Evolutionary conservation across 805 yeast species (phyloP), one percentile per base, ranked within the genome.

Genomic region (Pachysolen tannophilus): DNA sequence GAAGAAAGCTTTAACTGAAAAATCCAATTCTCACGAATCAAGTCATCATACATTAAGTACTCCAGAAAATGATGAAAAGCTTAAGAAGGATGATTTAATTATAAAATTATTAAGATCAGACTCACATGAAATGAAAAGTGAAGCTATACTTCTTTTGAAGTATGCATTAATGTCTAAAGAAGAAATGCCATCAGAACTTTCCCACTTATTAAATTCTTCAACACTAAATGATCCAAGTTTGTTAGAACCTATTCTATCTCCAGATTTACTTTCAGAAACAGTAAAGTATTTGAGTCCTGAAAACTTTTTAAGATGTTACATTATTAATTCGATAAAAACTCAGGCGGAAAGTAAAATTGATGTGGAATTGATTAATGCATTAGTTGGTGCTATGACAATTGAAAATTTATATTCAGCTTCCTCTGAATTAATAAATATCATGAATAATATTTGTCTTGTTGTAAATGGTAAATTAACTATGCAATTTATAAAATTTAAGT

Each of bases 151-250:
- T 27, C 43, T 63, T 18, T 48, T 65, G 28, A 58, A 57, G 29
- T 59, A 53, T 42, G 67, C 70, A 1, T 50, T 65, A 4, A 45
- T 58, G 33, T 58, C 55, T 2, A 55, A 54, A 15, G 70, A 65
- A 32, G 57, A 52, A 9, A 37, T 61, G 18, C 47, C 65, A 1
- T 15, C 34, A 1, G 55, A 52, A 26, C 39, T 58, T 3, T 42
- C 40, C 18, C 38, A 33, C 0, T 42, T 51, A n/a, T 37, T 64
- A 11, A 46, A 43, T 17, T 47, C 41, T 13, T 49, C 60, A 10
- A 57, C 67, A 2, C 41, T 56, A 3, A 32, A 49, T 8, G 47
- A 60, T 24, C 64, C 67, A 1, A 36, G 41, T 6, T 36, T 57
- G 5, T 46, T 65, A 25, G 42, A 39, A 17, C 67, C 68, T 1